Percentiles rank a stretch among this genome's conserved stretches.
Evolutionary conservation across 2,329 filamentous ascomycete genomes (phyloP).

Genomic region (Sordariomycetes sp.): DNA sequence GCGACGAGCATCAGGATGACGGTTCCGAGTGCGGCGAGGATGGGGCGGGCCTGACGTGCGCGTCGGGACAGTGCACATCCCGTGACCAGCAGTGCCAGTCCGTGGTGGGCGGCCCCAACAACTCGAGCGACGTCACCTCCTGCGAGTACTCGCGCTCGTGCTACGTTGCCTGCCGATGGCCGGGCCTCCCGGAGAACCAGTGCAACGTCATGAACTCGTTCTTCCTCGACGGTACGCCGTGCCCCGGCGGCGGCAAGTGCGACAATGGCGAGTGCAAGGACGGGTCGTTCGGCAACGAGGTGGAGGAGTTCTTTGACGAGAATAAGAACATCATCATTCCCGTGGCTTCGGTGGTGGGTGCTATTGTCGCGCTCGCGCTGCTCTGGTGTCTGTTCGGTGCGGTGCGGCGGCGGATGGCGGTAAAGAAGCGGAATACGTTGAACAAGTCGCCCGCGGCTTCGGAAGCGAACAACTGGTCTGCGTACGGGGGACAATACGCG

Average conservation of each 20-base stretch:
- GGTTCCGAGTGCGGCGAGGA: slow-evolving; percentile 58
- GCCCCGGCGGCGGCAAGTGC: slow-evolving; percentile 71
- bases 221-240: slow-evolving; percentile 85
- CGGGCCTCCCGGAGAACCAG: slow-evolving; percentile 51
- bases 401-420: slow-evolving; percentile 16
- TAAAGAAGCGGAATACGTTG: slow-evolving; percentile 13
- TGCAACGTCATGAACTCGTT: slow-evolving; percentile 79
- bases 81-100: slow-evolving; percentile 82
- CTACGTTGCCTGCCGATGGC: slow-evolving; percentile 63
- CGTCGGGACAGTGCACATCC: slow-evolving; percentile 89
- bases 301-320: slow-evolving; percentile 62
- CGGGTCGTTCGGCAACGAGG: slow-evolving; percentile 56
- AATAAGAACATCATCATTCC: slow-evolving; percentile 80
- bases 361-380: slow-evolving; percentile 59
- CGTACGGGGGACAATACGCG: not conserved
- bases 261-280: slow-evolving; percentile 68
- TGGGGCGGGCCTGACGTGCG: slow-evolving; percentile 60
- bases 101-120: slow-evolving; percentile 42
- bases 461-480: not conserved
- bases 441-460: not conserved
- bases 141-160: slow-evolving; percentile 56
- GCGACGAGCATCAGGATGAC: slow-evolving; percentile 58
- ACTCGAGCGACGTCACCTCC: slow-evolving; percentile 67
- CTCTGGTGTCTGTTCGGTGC: slow-evolving; percentile 53
- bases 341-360: slow-evolving; percentile 60